A percentile compares a stretch with the other conserved stretches of the same genome.
Evolutionary conservation across 1,284 basidiomycete species (phyloP).

Genomic region (Leccinum fuscescens): DNA sequence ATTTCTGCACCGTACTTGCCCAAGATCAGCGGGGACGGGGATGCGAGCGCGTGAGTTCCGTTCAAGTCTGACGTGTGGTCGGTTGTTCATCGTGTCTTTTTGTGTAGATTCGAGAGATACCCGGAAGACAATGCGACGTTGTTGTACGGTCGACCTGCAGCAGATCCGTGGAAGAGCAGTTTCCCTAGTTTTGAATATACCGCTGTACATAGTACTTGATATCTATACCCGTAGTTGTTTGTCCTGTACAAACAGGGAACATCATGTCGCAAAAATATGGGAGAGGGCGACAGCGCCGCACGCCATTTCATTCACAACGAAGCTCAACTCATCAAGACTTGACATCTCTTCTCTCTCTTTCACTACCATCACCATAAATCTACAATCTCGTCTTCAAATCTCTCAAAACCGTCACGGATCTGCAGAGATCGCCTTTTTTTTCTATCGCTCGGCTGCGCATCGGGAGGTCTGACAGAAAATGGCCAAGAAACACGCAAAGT

Average conservation of each 20-base stretch:
- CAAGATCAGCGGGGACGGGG: slow-evolving; percentile 80
- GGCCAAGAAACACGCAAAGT: slow-evolving; percentile 20
- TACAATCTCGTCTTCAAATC: slow-evolving; percentile 45
- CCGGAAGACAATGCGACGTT: slow-evolving; percentile 65
- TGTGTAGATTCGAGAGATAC: slow-evolving; percentile 67
- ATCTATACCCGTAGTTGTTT: slow-evolving; percentile 19
- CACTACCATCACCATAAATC: slow-evolving; percentile 4
- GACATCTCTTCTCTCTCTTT: slow-evolving; percentile 3
- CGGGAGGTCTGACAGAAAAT: slow-evolving; percentile 8
- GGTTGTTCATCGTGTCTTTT: neutral
- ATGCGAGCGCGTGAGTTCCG: slow-evolving; percentile 81
- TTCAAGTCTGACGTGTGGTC: neutral
- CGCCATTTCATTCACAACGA: slow-evolving; percentile 16
- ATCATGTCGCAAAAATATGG: slow-evolving; percentile 40
- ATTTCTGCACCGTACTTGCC: slow-evolving; percentile 97
- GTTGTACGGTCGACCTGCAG: slow-evolving; percentile 54
- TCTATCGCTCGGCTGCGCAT: neutral
- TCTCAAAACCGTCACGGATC: slow-evolving; percentile 56
- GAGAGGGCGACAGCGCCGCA: slow-evolving; percentile 19
- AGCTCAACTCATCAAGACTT: slow-evolving; percentile 2
- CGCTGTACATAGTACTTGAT: neutral
- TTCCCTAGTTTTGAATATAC: slow-evolving; percentile 72
- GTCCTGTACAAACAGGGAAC: slow-evolving; percentile 35
- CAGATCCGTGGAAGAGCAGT: slow-evolving; percentile 54
- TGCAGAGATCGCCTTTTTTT: slow-evolving; percentile 47